Percentiles rank a stretch among this genome's conserved stretches.
phyloP scores from a whole-genome alignment of 2,329 filamentous ascomycete genomes.

The Epichloe hybrida region DNA sequence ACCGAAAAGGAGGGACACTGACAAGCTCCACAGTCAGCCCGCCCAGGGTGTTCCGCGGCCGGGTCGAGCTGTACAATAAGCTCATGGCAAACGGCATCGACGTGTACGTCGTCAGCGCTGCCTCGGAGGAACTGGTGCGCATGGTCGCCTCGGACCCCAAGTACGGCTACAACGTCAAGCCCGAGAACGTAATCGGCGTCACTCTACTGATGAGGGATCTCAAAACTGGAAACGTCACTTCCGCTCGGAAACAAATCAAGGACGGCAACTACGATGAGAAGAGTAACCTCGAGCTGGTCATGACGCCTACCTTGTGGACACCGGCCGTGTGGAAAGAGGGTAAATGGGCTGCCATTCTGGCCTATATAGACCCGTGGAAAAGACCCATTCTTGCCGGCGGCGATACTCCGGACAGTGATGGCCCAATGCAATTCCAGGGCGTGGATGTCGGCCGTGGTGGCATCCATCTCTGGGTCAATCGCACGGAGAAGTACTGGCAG shows the following conservation, averaged over 20 bases:
- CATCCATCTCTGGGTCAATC: constrained; percentile 28
- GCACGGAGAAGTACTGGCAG: constrained; percentile 20
- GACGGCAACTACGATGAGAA: constrained; percentile 21
- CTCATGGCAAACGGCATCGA: constrained; percentile 29
- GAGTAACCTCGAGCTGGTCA: constrained; percentile 24
- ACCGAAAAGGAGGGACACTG: constrained; percentile 21
- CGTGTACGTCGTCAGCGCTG: constrained; percentile 28
- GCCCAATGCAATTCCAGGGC: constrained; percentile 30
- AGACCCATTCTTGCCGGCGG: constrained; percentile 27
- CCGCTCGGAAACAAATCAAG: constrained; percentile 25
- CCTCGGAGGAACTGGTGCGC: constrained; percentile 30
- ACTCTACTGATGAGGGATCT: constrained; percentile 22
- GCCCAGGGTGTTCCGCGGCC: constrained; percentile 25
- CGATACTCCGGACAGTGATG: constrained; percentile 30
- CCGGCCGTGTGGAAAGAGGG: constrained; percentile 30
- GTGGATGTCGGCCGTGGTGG: constrained; percentile 28
- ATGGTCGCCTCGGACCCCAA: constrained; percentile 31
- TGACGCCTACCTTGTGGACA: constrained; percentile 28
- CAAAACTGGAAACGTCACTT: constrained; percentile 17
- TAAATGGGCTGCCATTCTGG: constrained; percentile 29
- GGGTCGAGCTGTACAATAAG: constrained; percentile 29
- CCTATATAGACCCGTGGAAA: constrained; percentile 31
- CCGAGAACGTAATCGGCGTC: constrained; percentile 31
- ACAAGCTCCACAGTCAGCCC: constrained; percentile 17
- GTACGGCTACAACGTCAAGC: constrained; percentile 31